phyloP scores from a whole-genome alignment of 2,329 filamentous ascomycete genomes.

The Penicillium sp. region DNA sequence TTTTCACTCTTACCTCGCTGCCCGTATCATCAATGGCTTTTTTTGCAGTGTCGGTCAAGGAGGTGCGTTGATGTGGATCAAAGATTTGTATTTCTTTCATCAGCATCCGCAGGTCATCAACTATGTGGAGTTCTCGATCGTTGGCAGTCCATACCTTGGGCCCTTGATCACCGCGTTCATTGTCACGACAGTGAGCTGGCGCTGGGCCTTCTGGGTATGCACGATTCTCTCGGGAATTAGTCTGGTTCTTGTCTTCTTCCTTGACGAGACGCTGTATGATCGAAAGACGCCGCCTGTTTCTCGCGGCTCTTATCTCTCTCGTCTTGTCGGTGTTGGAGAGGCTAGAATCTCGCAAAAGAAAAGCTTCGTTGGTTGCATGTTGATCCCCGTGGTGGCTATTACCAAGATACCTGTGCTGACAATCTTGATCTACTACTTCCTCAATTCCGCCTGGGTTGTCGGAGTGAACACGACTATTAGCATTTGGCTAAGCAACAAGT shows the following conservation, averaged over 20 bases:
- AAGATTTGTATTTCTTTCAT: conserved; percentile 64
- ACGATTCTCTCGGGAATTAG: conserved; percentile 23
- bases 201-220: conserved; percentile 30
- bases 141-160: conserved; percentile 42
- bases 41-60: conserved; percentile 45
- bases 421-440: conserved; percentile 32
- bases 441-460: conserved; percentile 48
- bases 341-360: conserved; percentile 30
- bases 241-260: conserved; percentile 21
- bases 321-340: conserved; percentile 30
- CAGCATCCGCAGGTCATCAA: conserved; percentile 46
- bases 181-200: conserved; percentile 42
- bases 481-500: conserved; percentile 51
- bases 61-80: conserved; percentile 54
- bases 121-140: conserved; percentile 40
- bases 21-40: conserved; percentile 51
- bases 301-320: conserved; percentile 8
- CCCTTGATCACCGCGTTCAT: conserved; percentile 52
- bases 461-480: conserved; percentile 58
- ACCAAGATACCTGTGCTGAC: conserved; percentile 32
- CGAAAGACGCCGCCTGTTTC: conserved; percentile 7
- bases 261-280: conserved; percentile 33
- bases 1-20: conserved; percentile 52
- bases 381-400: conserved; percentile 42
- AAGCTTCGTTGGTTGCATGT: conserved; percentile 43